These are phyloP conservation scores for Tuber magnatum DNA, from an alignment of 495 filamentous ascomycete genomes.

Conservation along the genomic window DNA sequence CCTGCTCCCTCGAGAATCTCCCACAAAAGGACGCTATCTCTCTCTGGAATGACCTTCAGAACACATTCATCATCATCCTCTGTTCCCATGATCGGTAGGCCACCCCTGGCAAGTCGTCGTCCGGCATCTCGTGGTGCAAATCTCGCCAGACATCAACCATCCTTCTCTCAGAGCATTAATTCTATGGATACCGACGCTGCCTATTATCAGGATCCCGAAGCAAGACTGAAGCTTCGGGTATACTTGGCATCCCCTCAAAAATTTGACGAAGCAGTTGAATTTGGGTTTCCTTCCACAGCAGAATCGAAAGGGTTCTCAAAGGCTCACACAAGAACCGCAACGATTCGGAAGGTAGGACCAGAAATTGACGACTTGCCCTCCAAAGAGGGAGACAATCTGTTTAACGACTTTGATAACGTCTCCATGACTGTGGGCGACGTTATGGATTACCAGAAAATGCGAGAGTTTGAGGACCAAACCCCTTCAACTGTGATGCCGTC, in stretches of 20 bases:
- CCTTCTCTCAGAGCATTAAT: slow-evolving; percentile 30
- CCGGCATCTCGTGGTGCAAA: slow-evolving; percentile 39
- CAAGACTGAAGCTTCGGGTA: slow-evolving; percentile 75
- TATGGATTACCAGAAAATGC: slow-evolving; percentile 20
- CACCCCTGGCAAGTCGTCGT: slow-evolving; percentile 26
- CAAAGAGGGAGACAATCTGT: slow-evolving; percentile 17
- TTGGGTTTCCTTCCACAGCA: slow-evolving; percentile 70
- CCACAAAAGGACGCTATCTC: slow-evolving; percentile 30
- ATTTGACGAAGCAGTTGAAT: slow-evolving; percentile 90
- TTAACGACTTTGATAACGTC: slow-evolving; percentile 25
- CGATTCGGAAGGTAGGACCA: slow-evolving; percentile 29
- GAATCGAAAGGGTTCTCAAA: slow-evolving; percentile 40
- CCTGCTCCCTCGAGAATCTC: slow-evolving; percentile 16
- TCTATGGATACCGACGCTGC: slow-evolving; percentile 66
- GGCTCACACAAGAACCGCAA: slow-evolving; percentile 27
- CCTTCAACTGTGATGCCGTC: slow-evolving; percentile 20
- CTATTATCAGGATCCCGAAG: slow-evolving; percentile 87
- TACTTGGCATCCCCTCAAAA: slow-evolving; percentile 87
- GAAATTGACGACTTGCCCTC: slow-evolving; percentile 29
- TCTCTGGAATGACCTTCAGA: slow-evolving; percentile 32
- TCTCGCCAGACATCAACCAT: slow-evolving; percentile 39
- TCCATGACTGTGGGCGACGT: slow-evolving; percentile 19
- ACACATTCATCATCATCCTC: slow-evolving; percentile 34
- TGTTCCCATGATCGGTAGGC: slow-evolving; percentile 12
- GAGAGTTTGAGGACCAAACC: slow-evolving; percentile 15